Evolutionary conservation across 2,329 filamentous ascomycete genomes (phyloP).

Genomic region (Xylariaceae sp.): DNA sequence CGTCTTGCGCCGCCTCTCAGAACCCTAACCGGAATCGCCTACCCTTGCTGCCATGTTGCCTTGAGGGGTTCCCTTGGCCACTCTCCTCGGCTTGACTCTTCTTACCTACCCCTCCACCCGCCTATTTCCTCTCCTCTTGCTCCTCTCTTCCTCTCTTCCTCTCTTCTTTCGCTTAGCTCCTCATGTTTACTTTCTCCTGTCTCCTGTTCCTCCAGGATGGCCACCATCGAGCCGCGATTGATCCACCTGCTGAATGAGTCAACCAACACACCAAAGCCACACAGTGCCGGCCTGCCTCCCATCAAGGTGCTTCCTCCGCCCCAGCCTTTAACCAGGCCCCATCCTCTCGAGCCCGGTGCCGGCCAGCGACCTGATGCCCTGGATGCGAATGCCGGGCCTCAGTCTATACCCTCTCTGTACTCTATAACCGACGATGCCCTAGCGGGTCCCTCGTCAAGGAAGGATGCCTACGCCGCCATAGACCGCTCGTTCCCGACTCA

Average conservation of each 20-base stretch:
- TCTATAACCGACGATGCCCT: conserved; percentile 29
- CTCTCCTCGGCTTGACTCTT: conserved; percentile 9
- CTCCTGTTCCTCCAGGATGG: conserved; percentile 47
- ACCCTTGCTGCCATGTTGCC: conserved; percentile 13
- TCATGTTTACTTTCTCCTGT: conserved; percentile 37
- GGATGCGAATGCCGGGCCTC: conserved; percentile 28
- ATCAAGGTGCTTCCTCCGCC: conserved; percentile 46
- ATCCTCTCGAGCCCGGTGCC: conserved; percentile 49
- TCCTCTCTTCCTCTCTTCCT: conserved; percentile 11
- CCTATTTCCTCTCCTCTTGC: conserved; percentile 2
- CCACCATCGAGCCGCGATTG: conserved; percentile 63
- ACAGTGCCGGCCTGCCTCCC: conserved; percentile 50
- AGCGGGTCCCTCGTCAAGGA: conserved; percentile 21
- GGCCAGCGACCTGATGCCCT: conserved; percentile 39
- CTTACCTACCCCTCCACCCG: neutral
- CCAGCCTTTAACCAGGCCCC: conserved; percentile 39
- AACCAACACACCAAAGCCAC: conserved; percentile 44
- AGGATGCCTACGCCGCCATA: conserved; percentile 23
- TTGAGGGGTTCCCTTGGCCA: conserved; percentile 11
- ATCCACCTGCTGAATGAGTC: conserved; percentile 61
- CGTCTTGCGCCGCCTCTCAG: neutral
- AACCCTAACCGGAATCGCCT: neutral
- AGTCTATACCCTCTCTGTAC: conserved; percentile 30
- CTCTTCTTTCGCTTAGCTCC: conserved; percentile 27
- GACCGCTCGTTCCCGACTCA: conserved; percentile 29